These are phyloP conservation scores for Colletotrichum costaricense DNA, from an alignment of 2,329 filamentous ascomycete species.

Conservation along the genomic window DNA sequence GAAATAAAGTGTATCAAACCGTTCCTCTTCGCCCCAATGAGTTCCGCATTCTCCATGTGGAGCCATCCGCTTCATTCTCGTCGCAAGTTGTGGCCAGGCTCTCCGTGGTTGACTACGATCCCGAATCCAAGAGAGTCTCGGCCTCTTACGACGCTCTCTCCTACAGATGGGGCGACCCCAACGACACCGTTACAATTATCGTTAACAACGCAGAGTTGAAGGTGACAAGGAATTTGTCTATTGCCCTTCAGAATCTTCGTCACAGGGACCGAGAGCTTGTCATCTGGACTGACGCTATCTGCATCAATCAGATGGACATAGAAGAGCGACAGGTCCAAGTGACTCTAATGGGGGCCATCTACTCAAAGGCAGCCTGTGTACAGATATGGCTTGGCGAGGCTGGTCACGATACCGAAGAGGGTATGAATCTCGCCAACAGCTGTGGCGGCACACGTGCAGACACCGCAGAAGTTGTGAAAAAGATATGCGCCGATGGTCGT, in stretches of 20 bases:
- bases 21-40: background rate
- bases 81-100: background rate
- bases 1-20: background rate
- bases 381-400: background rate
- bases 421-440: background rate
- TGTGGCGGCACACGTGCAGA: background rate
- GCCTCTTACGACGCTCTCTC: background rate
- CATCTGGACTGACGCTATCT: background rate
- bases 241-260: background rate
- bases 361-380: background rate
- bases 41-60: background rate
- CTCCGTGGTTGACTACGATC: background rate
- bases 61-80: background rate
- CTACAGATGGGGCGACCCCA: background rate
- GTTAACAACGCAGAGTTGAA: background rate
- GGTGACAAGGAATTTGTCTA: background rate
- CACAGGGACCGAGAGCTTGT: background rate
- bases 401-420: background rate
- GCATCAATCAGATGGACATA: background rate
- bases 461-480: background rate
- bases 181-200: background rate
- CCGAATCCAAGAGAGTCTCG: background rate
- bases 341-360: background rate
- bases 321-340: background rate
- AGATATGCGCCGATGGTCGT: background rate